A percentile compares a stretch with the other conserved stretches of the same genome.
phyloP scores from a whole-genome alignment of 306 rosid genomes.

The Purshia tridentata region DNA sequence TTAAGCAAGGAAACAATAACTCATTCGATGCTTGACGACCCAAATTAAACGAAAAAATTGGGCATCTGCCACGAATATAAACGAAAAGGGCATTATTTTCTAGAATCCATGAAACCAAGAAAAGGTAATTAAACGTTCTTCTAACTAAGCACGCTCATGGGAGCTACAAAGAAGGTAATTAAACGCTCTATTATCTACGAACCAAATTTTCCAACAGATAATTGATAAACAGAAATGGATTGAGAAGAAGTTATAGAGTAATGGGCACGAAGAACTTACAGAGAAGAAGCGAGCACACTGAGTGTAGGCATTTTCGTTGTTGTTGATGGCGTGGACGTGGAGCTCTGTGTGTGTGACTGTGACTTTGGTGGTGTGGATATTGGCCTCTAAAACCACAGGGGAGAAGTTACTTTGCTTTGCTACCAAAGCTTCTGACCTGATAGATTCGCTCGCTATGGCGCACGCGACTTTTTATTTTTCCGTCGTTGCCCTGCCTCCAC shows the following conservation, averaged over 20 bases:
- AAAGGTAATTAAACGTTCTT: background rate
- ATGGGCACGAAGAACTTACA: conserved; percentile 6
- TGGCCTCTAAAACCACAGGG: background rate
- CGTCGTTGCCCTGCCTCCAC: background rate
- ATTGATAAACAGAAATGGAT: background rate
- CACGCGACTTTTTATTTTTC: background rate
- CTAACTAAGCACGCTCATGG: background rate
- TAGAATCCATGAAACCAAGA: background rate
- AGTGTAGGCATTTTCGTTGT: background rate
- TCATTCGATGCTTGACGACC: conserved; percentile 30
- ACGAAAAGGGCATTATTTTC: background rate
- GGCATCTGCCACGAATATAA: conserved; percentile 44
- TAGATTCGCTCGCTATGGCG: background rate
- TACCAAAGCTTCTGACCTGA: background rate
- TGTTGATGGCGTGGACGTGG: background rate
- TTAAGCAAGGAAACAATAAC: conserved; percentile 38
- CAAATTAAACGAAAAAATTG: conserved; percentile 43
- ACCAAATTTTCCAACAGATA: background rate
- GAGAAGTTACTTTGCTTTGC: background rate
- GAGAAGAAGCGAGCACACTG: conserved; percentile 14
- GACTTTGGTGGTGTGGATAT: background rate
- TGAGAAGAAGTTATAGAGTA: background rate
- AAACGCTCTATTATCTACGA: background rate
- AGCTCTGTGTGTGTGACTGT: background rate
- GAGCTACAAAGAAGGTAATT: background rate